These are phyloP conservation scores for Calonectria hawksworthii DNA, from an alignment of 2,329 filamentous ascomycete species.

Conservation along the genomic window DNA sequence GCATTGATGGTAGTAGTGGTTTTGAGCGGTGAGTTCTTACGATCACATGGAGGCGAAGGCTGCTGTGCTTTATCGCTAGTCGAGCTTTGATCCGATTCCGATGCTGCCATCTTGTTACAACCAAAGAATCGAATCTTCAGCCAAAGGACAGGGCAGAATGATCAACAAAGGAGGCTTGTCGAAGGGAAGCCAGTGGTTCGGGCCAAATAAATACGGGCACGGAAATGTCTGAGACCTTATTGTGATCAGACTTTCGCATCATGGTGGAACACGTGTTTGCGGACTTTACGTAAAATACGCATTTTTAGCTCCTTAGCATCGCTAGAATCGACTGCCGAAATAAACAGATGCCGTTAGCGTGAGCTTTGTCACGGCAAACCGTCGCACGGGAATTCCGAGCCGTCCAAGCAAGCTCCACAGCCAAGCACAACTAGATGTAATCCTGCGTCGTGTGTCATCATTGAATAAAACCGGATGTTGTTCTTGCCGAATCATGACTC, in stretches of 20 bases:
- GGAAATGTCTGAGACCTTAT: background rate
- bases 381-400: background rate
- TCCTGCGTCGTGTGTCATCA: too few species aligned
- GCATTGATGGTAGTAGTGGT: background rate
- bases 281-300: background rate
- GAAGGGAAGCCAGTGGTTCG: rapidly evolving
- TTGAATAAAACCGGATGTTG: background rate
- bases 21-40: background rate
- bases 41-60: background rate
- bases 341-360: background rate
- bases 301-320: background rate
- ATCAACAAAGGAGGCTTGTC: background rate
- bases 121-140: background rate
- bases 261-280: background rate
- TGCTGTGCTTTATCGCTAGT: background rate
- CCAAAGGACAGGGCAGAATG: background rate
- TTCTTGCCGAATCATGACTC: background rate
- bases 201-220: background rate
- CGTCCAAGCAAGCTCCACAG: background rate
- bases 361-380: background rate
- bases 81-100: background rate
- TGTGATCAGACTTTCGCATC: background rate
- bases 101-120: background rate
- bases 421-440: background rate
- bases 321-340: background rate